Conservation (phyloP, 768 basidiomycete species). For the Boletus subparvulus region DNA sequence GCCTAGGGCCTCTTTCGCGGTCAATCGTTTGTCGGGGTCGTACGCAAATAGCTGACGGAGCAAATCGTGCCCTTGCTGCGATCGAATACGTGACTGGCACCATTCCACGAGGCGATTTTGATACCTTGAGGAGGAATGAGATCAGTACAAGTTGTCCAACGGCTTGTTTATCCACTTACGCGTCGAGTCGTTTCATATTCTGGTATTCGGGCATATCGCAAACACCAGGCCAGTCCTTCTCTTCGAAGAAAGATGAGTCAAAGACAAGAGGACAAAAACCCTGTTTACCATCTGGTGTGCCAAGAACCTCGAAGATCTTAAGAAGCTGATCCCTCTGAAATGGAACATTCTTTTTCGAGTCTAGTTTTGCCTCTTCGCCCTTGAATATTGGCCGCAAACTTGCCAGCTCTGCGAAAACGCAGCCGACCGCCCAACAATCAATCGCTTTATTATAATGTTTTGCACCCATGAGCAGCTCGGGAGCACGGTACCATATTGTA, state of each 20-base stretch:
- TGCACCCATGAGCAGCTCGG: slow-evolving; percentile 92
- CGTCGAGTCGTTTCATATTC: slow-evolving; percentile 76
- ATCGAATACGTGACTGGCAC: slow-evolving; percentile 66
- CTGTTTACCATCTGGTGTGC: slow-evolving; percentile 73
- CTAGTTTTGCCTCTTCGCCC: slow-evolving; percentile 97
- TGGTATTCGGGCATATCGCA: slow-evolving; percentile 85
- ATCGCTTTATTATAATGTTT: slow-evolving; percentile 98
- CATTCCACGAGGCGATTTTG: slow-evolving; percentile 67
- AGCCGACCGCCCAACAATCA: slow-evolving; percentile 97
- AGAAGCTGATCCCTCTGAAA: slow-evolving; percentile 95
- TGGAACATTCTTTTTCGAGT: slow-evolving; percentile 95
- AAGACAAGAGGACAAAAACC: neutral
- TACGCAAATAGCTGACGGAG: slow-evolving; percentile 86
- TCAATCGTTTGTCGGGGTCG: slow-evolving; percentile 85
- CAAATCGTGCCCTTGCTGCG: slow-evolving; percentile 72
- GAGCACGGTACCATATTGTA: slow-evolving; percentile 99
- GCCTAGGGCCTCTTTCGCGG: slow-evolving; percentile 73
- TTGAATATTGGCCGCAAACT: slow-evolving; percentile 97
- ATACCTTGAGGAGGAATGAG: slow-evolving; percentile 42
- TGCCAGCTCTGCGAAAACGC: slow-evolving; percentile 94
- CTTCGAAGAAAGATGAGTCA: slow-evolving; percentile 39
- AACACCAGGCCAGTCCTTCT: slow-evolving; percentile 85
- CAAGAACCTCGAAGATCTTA: slow-evolving; percentile 95
- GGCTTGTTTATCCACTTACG: slow-evolving; percentile 41
- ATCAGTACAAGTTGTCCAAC: neutral